phyloP scores from a whole-genome alignment of 2,329 filamentous ascomycete species.

The Aspergillus sp. region DNA sequence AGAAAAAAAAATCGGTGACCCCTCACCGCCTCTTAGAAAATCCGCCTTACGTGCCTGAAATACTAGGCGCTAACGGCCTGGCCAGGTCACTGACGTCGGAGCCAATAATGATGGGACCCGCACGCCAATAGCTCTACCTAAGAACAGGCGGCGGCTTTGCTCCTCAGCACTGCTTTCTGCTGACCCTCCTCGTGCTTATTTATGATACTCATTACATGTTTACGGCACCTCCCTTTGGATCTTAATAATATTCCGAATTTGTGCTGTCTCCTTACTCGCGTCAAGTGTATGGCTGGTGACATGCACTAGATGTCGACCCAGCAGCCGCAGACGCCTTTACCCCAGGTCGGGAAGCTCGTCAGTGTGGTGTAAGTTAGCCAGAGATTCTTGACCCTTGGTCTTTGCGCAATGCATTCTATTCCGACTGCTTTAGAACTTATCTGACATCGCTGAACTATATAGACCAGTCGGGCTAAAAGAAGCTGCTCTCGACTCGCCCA shows the following conservation, averaged over 20 bases:
- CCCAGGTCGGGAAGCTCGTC: slow-evolving; percentile 46
- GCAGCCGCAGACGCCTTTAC: slow-evolving; percentile 36
- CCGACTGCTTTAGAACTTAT: neutral
- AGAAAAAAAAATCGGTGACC: slow-evolving; percentile 28
- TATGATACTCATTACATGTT: slow-evolving; percentile 14
- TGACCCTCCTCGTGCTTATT: slow-evolving; percentile 16
- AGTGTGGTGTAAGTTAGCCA: slow-evolving; percentile 43
- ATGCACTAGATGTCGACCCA: slow-evolving; percentile 43
- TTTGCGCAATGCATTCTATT: neutral
- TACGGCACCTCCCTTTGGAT: neutral
- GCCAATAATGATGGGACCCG: slow-evolving; percentile 32
- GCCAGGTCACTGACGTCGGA: slow-evolving; percentile 31
- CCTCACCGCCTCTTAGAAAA: slow-evolving; percentile 25
- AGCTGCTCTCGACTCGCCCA: slow-evolving; percentile 93
- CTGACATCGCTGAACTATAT: slow-evolving; percentile 15
- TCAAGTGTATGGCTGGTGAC: slow-evolving; percentile 35
- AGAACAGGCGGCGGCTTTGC: slow-evolving; percentile 17
- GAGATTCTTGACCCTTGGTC: neutral
- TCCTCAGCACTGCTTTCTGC: slow-evolving; percentile 14
- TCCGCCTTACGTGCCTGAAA: slow-evolving; percentile 16
- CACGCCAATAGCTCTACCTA: slow-evolving; percentile 18
- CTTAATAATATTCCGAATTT: slow-evolving; percentile 5
- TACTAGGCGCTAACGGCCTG: slow-evolving; percentile 11
- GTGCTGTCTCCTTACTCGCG: slow-evolving; percentile 16
- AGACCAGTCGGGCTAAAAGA: slow-evolving; percentile 87